Percentiles rank a stretch among this genome's conserved stretches.
Evolutionary conservation across 1,284 basidiomycete genomes (phyloP).

Genomic region (Cryptococcus hybrid): DNA sequence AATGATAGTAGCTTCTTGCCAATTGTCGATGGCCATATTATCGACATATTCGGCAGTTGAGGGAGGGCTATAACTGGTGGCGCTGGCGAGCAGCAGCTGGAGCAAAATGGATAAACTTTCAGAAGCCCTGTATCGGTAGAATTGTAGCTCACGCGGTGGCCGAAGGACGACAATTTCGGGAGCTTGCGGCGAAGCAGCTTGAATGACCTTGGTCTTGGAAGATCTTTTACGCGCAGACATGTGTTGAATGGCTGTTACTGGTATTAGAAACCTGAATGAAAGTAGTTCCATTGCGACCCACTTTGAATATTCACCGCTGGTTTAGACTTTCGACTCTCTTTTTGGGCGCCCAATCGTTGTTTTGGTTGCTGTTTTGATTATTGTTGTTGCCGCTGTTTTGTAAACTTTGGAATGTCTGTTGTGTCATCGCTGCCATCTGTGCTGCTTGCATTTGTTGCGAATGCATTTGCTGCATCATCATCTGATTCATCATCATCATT

Average conservation of each 20-base stretch:
- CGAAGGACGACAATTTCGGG: background rate
- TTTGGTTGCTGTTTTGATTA: background rate
- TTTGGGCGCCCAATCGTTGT: background rate
- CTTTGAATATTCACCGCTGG: slow-evolving; percentile 25
- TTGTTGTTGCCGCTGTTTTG: background rate
- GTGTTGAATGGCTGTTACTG: slow-evolving; percentile 1
- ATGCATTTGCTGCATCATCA: slow-evolving; percentile 39
- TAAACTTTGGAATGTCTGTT: slow-evolving; percentile 13
- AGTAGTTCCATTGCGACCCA: slow-evolving; percentile 7
- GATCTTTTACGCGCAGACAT: slow-evolving; percentile 1
- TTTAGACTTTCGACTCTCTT: slow-evolving; percentile 2
- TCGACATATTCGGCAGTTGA: slow-evolving; percentile 1
- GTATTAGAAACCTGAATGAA: background rate
- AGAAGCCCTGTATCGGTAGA: background rate
- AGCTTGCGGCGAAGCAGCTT: background rate
- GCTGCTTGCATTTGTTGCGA: slow-evolving; percentile 35
- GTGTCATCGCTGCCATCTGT: slow-evolving; percentile 30
- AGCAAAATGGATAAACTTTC: too few relatives aligned
- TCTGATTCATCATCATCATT: slow-evolving; percentile 39
- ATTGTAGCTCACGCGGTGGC: background rate
- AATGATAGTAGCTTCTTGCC: slow-evolving; percentile 42
- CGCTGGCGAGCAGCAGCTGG: background rate
- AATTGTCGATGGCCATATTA: slow-evolving; percentile 25
- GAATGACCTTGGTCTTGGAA: background rate
- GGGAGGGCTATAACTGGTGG: background rate